Conservation (phyloP, 345 rosid species). For the Euphorbia peplus region DNA sequence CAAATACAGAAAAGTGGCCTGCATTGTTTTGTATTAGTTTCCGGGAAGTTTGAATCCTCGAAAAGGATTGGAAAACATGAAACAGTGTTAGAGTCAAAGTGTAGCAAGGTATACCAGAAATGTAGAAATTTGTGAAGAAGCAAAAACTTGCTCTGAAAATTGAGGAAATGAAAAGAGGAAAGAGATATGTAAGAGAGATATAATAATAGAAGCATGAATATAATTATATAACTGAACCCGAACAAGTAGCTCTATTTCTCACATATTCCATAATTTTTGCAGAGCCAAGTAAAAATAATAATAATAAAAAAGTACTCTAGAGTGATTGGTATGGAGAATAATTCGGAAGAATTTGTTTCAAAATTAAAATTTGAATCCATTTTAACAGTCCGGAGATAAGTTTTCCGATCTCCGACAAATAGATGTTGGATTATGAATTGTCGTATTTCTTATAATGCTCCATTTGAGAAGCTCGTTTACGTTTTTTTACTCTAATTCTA, state of each 20-base stretch:
- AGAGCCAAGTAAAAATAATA: not conserved
- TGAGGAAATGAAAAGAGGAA: not conserved
- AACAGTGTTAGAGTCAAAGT: not conserved
- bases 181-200: conserved; percentile 1
- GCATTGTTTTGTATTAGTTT: no score
- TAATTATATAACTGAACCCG: not conserved
- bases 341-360: not conserved
- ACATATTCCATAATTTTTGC: not conserved
- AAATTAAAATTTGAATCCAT: no score
- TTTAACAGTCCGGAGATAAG: no score
- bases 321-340: conserved; percentile 3
- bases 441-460: no score
- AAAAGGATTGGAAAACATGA: no score
- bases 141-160: not conserved
- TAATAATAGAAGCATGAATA: not conserved
- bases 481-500: no score
- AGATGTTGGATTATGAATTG: no score
- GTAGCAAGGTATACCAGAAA: conserved; percentile 2
- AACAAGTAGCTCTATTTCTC: not conserved
- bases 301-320: no score
- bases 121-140: not conserved
- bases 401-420: no score
- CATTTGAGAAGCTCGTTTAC: no score
- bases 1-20: no score
- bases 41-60: no score